phyloP scores from a whole-genome alignment of 1,139 yeast species.

The Geotrichum macrosporum region DNA sequence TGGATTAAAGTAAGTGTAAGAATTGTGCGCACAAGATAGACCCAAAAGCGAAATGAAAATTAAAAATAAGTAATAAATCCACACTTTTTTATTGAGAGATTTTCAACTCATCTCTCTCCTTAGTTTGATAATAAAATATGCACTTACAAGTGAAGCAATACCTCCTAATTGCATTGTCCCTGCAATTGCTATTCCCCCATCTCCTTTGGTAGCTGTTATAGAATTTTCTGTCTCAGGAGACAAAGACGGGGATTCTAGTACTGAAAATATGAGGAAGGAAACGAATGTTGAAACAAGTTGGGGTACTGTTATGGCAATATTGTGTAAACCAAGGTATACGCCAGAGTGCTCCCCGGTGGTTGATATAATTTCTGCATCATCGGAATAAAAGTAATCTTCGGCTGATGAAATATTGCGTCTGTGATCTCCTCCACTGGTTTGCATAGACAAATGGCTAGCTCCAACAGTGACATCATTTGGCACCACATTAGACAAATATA shows the following conservation, averaged over 20 bases:
- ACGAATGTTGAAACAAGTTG: constrained; percentile 41
- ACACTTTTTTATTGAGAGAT: too few species aligned
- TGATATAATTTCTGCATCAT: constrained; percentile 20
- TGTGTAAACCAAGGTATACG: constrained; percentile 41
- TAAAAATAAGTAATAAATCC: too few species aligned
- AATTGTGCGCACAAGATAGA: too few species aligned
- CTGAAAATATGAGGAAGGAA: constrained; percentile 38
- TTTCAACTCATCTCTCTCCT: too few species aligned
- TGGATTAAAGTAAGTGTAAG: constrained; percentile 70
- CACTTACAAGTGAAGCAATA: constrained; percentile 36
- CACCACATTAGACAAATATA: constrained; percentile 3
- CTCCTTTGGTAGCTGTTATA: constrained; percentile 28
- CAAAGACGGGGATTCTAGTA: constrained; percentile 26
- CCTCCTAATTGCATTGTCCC: constrained; percentile 39
- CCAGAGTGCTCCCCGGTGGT: constrained; percentile 35
- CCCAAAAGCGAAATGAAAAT: too few species aligned
- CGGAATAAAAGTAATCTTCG: constrained; percentile 25
- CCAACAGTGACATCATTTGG: constrained; percentile 4
- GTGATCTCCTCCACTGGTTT: constrained; percentile 13
- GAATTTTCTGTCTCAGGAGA: constrained; percentile 17
- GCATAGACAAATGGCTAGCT: constrained; percentile 7
- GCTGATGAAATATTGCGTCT: constrained; percentile 20
- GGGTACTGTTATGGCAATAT: constrained; percentile 41
- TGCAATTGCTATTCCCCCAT: constrained; percentile 39
- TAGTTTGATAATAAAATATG: constrained; percentile 32